A percentile compares a stretch with the other conserved stretches of the same genome.
Evolutionary conservation across 1,139 yeast genomes (phyloP).

Genomic region (Nakaseomyces uthaithaninus): DNA sequence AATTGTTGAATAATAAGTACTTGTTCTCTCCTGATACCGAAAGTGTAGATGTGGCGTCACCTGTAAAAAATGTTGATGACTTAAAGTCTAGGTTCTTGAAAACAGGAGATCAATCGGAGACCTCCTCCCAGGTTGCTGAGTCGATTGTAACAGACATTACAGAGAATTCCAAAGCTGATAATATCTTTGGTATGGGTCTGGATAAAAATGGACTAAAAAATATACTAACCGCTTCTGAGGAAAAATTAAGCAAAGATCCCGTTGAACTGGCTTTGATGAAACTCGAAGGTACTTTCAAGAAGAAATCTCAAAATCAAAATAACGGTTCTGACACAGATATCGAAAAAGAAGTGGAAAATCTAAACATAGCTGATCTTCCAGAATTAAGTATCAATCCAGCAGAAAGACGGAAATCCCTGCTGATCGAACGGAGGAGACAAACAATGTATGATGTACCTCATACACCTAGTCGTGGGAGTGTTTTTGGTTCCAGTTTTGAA

Average conservation of each 20-base stretch:
- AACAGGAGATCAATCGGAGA: constrained; percentile 14
- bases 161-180: not conserved
- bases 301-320: constrained; percentile 8
- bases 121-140: constrained; percentile 9
- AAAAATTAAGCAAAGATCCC: constrained; percentile 39
- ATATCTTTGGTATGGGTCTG: not conserved
- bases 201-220: constrained; percentile 6
- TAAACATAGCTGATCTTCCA: constrained; percentile 23
- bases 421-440: constrained; percentile 35
- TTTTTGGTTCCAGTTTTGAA: constrained; percentile 6
- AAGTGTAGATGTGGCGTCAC: constrained; percentile 27
- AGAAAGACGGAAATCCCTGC: constrained; percentile 29
- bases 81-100: constrained; percentile 27
- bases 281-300: constrained; percentile 56
- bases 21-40: constrained; percentile 27
- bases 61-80: constrained; percentile 27
- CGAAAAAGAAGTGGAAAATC: constrained; percentile 28
- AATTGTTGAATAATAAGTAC: constrained; percentile 18
- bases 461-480: constrained; percentile 14
- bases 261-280: constrained; percentile 66
- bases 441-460: constrained; percentile 30
- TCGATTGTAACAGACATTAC: constrained; percentile 4
- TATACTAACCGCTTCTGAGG: constrained; percentile 17
- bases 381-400: constrained; percentile 15
- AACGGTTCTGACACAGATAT: constrained; percentile 17